phyloP scores from a whole-genome alignment of 106 monocot species.

The Acanthochlamys bracteata region DNA sequence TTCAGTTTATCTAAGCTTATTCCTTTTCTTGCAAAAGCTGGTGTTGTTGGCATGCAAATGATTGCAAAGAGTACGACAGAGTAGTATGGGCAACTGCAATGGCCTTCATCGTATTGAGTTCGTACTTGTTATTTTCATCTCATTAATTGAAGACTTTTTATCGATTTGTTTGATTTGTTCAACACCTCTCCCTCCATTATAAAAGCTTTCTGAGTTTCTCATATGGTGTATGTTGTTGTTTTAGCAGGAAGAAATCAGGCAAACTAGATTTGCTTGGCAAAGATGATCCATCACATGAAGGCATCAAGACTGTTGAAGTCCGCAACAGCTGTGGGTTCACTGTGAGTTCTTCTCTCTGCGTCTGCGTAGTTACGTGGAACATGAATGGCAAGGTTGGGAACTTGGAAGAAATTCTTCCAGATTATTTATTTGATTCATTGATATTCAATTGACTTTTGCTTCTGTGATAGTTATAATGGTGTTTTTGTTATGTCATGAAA shows the following conservation, averaged over 20 bases:
- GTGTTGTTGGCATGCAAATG: too few relatives aligned
- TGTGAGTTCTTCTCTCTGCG: slow-evolving; percentile 18
- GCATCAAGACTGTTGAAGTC: slow-evolving; percentile 27
- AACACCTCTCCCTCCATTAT: background rate
- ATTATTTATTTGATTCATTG: background rate
- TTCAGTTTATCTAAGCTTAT: too few relatives aligned
- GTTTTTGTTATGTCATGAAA: slow-evolving; percentile 5
- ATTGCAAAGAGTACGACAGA: background rate
- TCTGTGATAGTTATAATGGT: background rate
- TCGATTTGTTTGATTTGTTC: background rate
- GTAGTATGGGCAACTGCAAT: slow-evolving; percentile 12
- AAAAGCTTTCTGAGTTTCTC: background rate
- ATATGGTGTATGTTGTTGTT: background rate
- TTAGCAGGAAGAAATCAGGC: slow-evolving; percentile 9
- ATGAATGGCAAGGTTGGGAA: slow-evolving; percentile 24
- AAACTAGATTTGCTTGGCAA: background rate
- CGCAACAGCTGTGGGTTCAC: slow-evolving; percentile 32
- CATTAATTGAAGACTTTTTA: background rate
- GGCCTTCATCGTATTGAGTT: background rate
- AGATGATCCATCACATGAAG: slow-evolving; percentile 21
- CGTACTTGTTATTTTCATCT: background rate
- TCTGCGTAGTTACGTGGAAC: slow-evolving; percentile 54
- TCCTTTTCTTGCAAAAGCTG: too few relatives aligned
- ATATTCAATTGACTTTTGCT: background rate
- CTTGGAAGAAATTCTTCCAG: background rate